Conservation (phyloP, 306 rosid species). For the Cicer cuneatum region DNA sequence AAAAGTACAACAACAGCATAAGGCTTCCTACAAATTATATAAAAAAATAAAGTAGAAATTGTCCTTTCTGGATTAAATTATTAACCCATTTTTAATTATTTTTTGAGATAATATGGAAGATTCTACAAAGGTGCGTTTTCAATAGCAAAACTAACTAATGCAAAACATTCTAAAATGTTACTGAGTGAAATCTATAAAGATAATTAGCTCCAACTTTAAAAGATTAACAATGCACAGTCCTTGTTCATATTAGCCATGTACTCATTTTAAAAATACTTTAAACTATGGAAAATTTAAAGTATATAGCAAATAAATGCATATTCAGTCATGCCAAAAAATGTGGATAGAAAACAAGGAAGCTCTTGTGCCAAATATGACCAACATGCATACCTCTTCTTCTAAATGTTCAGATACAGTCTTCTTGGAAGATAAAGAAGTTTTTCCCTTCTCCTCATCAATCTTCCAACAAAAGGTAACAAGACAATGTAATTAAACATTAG, state of each 20-base stretch:
- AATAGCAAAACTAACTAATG: slow-evolving; percentile 20
- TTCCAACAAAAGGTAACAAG: slow-evolving; percentile 46
- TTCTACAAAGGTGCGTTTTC: slow-evolving; percentile 10
- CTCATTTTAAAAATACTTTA: neutral
- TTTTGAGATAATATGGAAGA: slow-evolving; percentile 23
- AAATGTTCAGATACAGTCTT: slow-evolving; percentile 79
- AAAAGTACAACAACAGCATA: slow-evolving; percentile 1
- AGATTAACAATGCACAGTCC: neutral
- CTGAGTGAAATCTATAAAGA: slow-evolving; percentile 11
- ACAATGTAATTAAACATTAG: slow-evolving; percentile 37
- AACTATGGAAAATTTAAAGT: neutral
- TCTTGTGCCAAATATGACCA: slow-evolving; percentile 26
- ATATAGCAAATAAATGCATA: slow-evolving; percentile 5
- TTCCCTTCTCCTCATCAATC: slow-evolving; percentile 84
- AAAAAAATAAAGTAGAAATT: neutral
- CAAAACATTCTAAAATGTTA: slow-evolving; percentile 7
- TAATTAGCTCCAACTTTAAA: neutral
- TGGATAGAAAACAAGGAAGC: slow-evolving; percentile 20
- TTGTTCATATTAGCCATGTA: slow-evolving; percentile 2
- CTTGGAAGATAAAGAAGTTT: slow-evolving; percentile 59
- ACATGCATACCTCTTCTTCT: slow-evolving; percentile 77
- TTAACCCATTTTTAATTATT: neutral
- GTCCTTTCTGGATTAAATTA: neutral
- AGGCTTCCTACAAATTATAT: neutral
- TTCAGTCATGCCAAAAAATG: slow-evolving; percentile 14